phyloP scores from a whole-genome alignment of 2,329 filamentous ascomycete genomes.

The Hypoxylon sp. region DNA sequence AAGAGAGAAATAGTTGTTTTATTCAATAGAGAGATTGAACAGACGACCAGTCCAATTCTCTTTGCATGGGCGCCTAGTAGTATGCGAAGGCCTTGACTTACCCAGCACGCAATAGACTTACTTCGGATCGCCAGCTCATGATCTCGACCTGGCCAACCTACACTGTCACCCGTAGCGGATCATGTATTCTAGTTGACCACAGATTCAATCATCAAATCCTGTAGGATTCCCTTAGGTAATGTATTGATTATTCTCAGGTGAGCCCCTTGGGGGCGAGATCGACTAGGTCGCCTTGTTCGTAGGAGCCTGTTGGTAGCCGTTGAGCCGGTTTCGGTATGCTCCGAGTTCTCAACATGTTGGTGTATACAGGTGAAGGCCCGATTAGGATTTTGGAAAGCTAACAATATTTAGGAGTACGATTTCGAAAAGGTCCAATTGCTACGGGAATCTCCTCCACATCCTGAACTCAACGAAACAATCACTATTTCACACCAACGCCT shows the following conservation, averaged over 20 bases:
- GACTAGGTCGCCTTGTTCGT: too few relatives aligned
- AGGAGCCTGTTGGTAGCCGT: neutral
- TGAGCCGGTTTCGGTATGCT: neutral
- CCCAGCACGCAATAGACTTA: neutral
- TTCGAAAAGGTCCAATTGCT: neutral
- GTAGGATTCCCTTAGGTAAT: too few relatives aligned
- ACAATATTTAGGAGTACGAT: neutral
- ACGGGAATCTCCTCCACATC: conserved; percentile 21
- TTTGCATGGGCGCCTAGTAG: neutral
- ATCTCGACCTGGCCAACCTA: neutral
- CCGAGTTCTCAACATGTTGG: neutral
- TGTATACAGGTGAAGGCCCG: neutral
- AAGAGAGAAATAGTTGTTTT: conserved; percentile 40
- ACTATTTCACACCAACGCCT: conserved; percentile 20
- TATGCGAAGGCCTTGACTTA: neutral
- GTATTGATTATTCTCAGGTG: too few relatives aligned
- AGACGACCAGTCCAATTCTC: neutral
- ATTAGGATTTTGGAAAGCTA: neutral
- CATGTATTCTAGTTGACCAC: too few relatives aligned
- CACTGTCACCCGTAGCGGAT: too few relatives aligned
- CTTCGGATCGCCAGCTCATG: neutral
- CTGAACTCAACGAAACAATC: neutral
- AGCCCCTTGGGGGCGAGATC: neutral
- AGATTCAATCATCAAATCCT: too few relatives aligned
- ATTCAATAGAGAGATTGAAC: neutral